Conservation (phyloP, 495 filamentous ascomycete species). For the Aspergillus incahuasiensis region DNA sequence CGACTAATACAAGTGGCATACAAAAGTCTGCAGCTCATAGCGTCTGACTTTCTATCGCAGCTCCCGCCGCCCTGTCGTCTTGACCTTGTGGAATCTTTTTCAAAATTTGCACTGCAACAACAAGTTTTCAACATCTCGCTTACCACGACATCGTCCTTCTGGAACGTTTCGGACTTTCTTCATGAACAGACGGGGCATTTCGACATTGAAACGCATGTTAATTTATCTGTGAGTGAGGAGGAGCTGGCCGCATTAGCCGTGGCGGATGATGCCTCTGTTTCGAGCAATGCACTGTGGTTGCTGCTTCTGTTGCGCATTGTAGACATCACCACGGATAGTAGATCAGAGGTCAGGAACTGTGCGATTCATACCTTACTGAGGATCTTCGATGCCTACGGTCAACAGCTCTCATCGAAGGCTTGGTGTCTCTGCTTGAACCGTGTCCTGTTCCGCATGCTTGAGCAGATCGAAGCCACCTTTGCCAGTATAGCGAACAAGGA, state of each 20-base stretch:
- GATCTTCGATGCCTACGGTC: slow-evolving; percentile 88
- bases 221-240: slow-evolving; percentile 37
- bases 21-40: slow-evolving; percentile 82
- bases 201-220: slow-evolving; percentile 40
- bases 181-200: slow-evolving; percentile 43
- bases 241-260: slow-evolving; percentile 32
- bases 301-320: slow-evolving; percentile 74
- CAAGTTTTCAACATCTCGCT: slow-evolving; percentile 95
- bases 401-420: slow-evolving; percentile 68
- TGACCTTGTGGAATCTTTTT: slow-evolving; percentile 81
- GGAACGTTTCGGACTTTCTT: slow-evolving; percentile 88
- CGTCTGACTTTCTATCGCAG: slow-evolving; percentile 83
- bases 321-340: slow-evolving; percentile 67
- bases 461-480: slow-evolving; percentile 35
- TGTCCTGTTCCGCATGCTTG: slow-evolving; percentile 72
- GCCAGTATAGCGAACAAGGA: slow-evolving; percentile 20
- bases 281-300: slow-evolving; percentile 69
- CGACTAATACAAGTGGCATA: slow-evolving; percentile 81
- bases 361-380: slow-evolving; percentile 85
- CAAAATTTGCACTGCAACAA: slow-evolving; percentile 77
- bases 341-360: slow-evolving; percentile 85
- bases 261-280: slow-evolving; percentile 34
- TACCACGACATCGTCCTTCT: slow-evolving; percentile 91
- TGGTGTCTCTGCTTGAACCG: slow-evolving; percentile 81
- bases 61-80: slow-evolving; percentile 75